Conservation (phyloP, 129 eudicot species). For the Escallonia herrerae region DNA sequence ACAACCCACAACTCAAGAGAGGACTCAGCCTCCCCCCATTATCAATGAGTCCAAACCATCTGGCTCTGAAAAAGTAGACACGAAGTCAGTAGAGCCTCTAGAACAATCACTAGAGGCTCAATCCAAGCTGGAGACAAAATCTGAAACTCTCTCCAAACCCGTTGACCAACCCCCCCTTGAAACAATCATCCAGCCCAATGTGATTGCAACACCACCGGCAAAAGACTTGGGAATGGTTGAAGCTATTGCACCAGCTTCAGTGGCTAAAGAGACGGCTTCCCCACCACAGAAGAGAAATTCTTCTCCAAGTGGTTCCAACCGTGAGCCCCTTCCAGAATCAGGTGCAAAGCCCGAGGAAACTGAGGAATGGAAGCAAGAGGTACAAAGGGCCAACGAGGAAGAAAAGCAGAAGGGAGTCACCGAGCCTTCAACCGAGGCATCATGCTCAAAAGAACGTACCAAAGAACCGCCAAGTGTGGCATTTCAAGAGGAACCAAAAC, state of each 20-base stretch:
- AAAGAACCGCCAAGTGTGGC: conserved; percentile 4
- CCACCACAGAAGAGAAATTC: conserved; percentile 5
- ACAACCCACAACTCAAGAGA: conserved; percentile 1
- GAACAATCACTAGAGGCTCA: conserved; percentile 8
- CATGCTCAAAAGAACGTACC: conserved; percentile 10
- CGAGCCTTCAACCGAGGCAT: neutral
- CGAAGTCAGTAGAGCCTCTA: conserved; percentile 8
- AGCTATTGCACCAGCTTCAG: neutral
- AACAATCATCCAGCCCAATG: conserved; percentile 12
- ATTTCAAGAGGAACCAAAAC: conserved; percentile 10
- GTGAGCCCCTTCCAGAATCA: conserved; percentile 4
- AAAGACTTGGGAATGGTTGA: conserved; percentile 1
- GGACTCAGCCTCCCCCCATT: neutral
- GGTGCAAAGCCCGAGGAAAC: conserved; percentile 23
- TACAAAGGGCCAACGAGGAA: conserved; percentile 4
- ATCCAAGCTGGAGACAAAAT: conserved; percentile 8
- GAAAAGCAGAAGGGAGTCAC: conserved; percentile 2
- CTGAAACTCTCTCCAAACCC: neutral
- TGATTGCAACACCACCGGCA: neutral
- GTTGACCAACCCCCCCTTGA: neutral
- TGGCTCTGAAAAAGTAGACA: neutral
- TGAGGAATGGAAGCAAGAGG: conserved; percentile 21
- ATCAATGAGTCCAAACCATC: conserved; percentile 4
- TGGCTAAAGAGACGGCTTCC: neutral
- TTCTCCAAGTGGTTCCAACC: conserved; percentile 10